Evolutionary conservation across 495 filamentous ascomycete species (phyloP), one percentile per base, ranked within the genome.

Genomic region (Annulohypoxylon stygium): DNA sequence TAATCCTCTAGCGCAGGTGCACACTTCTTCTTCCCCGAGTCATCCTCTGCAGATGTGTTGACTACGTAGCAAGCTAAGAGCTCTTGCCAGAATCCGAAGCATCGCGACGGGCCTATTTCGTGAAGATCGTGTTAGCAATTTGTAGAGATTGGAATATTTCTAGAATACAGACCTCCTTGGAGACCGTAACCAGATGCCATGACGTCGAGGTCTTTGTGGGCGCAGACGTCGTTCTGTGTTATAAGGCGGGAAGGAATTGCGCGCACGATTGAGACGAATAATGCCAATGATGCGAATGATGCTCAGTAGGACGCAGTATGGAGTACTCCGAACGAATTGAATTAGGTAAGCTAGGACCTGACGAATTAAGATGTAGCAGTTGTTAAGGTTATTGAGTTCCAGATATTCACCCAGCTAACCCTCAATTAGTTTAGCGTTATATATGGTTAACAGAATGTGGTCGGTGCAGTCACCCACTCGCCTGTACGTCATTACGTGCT

Each of bases 1-100:
- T 98, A 98, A 78, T 99, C 96, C 78, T 98, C 96, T 71, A 97
- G 84, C 36, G 90, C 90, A n/a, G 93, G 93, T 45, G 87, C 78
- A 81, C 96, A 99, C 85, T 97, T 97, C 85, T 90, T 92, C 84
- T 93, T 95, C 51, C 94, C 94, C 9, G 89, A 86, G 62, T 88
- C 87, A 76, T 95, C 91, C 23, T 93, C 90, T 50, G 89, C 84
- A 60, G 84, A 86, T 55, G 91, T 90, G 82, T 95, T 95, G 78
- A 94, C 88, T 54, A 95, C 92, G 79, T 97, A 97, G 88, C 93
- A 97, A 75, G 91, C 91, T 71, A 97, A 90, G 62, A 94, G 84
- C 78, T 97, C 93, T 84, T 97, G 96, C 97, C 97, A 99, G 89
- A 98, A 99, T 80, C 93, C 92, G 83, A 97, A 98, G 90, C 96